Percentiles rank a stretch among this genome's conserved stretches.
Conservation (phyloP, 345 rosid genomes). For the Eucalyptus marginata region DNA sequence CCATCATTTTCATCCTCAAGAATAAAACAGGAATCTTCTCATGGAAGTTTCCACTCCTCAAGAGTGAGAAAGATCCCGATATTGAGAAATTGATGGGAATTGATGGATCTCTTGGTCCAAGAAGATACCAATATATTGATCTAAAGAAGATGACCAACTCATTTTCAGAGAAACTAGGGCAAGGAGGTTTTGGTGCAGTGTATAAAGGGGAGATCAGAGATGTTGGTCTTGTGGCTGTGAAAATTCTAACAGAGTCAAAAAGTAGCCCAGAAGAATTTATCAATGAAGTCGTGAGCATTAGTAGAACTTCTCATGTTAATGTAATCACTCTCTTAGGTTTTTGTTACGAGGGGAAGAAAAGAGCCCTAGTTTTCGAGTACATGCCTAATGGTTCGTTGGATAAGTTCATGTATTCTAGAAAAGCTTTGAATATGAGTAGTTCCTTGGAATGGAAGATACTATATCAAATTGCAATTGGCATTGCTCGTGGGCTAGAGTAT, state of each 20-base stretch:
- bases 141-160: constrained; percentile 19
- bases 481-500: constrained; percentile 32
- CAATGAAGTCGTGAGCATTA: constrained; percentile 31
- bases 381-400: constrained; percentile 36
- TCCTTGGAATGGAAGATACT: constrained; percentile 3
- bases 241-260: constrained; percentile 10
- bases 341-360: constrained; percentile 6
- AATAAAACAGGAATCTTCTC: neutral
- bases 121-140: constrained; percentile 5
- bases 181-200: constrained; percentile 21
- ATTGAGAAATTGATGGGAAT: neutral
- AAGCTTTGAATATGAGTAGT: neutral
- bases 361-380: constrained; percentile 29
- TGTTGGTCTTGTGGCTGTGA: constrained; percentile 20
- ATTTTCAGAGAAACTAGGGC: constrained; percentile 12
- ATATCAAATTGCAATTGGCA: constrained; percentile 9
- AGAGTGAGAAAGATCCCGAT: neutral
- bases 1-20: no score
- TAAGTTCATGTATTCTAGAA: neutral
- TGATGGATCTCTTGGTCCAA: neutral
- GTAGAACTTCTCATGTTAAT: constrained; percentile 39
- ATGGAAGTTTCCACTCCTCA: neutral
- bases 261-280: constrained; percentile 16
- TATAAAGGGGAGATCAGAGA: constrained; percentile 11
- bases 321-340: constrained; percentile 13